Evolutionary conservation across 2,329 filamentous ascomycete species (phyloP), one percentile per base, ranked within the genome.

Genomic region (Uncinocarpus reesii): DNA sequence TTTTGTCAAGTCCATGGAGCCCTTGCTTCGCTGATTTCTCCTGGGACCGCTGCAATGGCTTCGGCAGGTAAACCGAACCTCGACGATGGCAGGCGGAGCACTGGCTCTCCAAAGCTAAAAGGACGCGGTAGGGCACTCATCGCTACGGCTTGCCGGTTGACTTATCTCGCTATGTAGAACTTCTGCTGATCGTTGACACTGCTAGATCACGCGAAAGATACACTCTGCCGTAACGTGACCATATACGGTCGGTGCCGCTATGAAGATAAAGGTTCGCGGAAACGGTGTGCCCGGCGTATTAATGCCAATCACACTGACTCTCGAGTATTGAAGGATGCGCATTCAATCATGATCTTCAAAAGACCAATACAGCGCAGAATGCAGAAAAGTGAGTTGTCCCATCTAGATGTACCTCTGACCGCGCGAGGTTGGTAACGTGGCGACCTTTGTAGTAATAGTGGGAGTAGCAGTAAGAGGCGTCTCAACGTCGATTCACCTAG

Each of bases 401-500:
- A 13, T 26, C 28, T 24, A 31, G 10, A 15, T 16, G 11, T 43
- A 8, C 23, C 15, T 37, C n/a, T 13, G 6, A 21, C 2, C 11
- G 42, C 29, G 4, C 20, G 21, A 31, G 16, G 21, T 21, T 42
- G 31, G 24, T 44, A 20, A 32, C 29, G 16, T n/a, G 18, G 31
- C 16, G 20, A n/a, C 13, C 24, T 13, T 24, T 36, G 24, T 44
- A 47, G 4, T 23, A 49, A 47, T n/a, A 35, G 42, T 15, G 31
- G 42, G 42, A 21, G 36, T 47, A 57, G 55, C 49, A 64, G 55
- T 55, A 67, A 86, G 67, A 92, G 88, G 66, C 74, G 83, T 23
- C 75, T 98, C 56, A 98, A 94, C 65, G 92, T 95, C 61, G 92
- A 96, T 60, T 96, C 92, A 7, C 90, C 92, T 10, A 86, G 90